These are phyloP conservation scores for Tubosaeta sp. DNA, from an alignment of 768 basidiomycete species.

Conservation along the genomic window DNA sequence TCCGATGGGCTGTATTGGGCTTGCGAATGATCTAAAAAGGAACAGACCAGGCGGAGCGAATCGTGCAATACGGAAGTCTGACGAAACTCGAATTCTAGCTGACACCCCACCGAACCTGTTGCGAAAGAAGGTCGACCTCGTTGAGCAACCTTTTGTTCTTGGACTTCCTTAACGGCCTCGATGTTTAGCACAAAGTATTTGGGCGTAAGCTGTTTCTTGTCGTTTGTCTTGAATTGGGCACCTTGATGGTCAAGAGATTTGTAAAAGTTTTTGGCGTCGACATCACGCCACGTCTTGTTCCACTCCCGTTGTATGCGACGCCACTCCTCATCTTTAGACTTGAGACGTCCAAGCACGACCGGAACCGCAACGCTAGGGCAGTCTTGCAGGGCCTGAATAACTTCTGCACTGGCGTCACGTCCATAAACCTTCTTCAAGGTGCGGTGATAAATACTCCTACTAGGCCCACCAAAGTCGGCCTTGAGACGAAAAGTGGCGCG, in stretches of 20 bases:
- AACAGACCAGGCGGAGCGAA: slow-evolving; percentile 82
- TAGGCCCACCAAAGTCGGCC: slow-evolving; percentile 83
- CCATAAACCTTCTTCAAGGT: slow-evolving; percentile 95
- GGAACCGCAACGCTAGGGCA: slow-evolving; percentile 88
- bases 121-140: slow-evolving; percentile 35
- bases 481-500: slow-evolving; percentile 75
- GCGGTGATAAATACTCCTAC: slow-evolving; percentile 85
- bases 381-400: slow-evolving; percentile 86
- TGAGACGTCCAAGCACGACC: slow-evolving; percentile 83
- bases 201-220: slow-evolving; percentile 88
- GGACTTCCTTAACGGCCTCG: slow-evolving; percentile 60
- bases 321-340: slow-evolving; percentile 97
- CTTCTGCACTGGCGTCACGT: slow-evolving; percentile 66
- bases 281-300: slow-evolving; percentile 95
- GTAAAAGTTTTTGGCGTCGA: slow-evolving; percentile 97
- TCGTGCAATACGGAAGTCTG: slow-evolving; percentile 84
- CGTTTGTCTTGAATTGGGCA: slow-evolving; percentile 89
- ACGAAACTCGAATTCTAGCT: slow-evolving; percentile 74
- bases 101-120: slow-evolving; percentile 53
- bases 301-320: slow-evolving; percentile 89
- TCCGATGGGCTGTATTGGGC: slow-evolving; percentile 71
- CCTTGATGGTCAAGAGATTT: slow-evolving; percentile 97
- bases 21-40: slow-evolving; percentile 86
- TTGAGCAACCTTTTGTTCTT: slow-evolving; percentile 38
- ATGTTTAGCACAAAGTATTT: slow-evolving; percentile 81